Percentiles rank a stretch among this genome's conserved stretches.
phyloP scores from a whole-genome alignment of 306 rosid species.

The Trifolium repens region DNA sequence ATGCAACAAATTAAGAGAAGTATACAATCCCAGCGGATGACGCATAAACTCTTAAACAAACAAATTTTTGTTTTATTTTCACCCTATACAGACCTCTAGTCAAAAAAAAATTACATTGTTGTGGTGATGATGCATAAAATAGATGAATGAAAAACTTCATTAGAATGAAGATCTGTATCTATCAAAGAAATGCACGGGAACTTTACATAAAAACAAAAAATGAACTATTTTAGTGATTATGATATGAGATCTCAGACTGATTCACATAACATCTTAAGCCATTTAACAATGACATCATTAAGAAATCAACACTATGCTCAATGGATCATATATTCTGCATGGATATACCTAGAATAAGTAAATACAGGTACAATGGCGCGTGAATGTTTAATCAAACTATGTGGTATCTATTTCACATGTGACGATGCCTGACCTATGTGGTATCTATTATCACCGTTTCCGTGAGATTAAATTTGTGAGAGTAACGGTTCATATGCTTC shows the following conservation, averaged over 20 bases:
- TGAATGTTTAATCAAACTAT: conserved; percentile 9
- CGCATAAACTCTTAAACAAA: background rate
- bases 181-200: conserved; percentile 23
- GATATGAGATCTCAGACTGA: conserved; percentile 25
- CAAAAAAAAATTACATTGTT: conserved; percentile 14
- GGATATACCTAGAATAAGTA: conserved; percentile 14
- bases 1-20: conserved; percentile 8
- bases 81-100: conserved; percentile 2
- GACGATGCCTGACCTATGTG: background rate
- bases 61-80: conserved; percentile 11
- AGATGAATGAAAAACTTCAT: conserved; percentile 12
- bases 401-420: conserved; percentile 9
- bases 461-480: conserved; percentile 11
- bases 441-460: too few species aligned
- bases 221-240: conserved; percentile 1
- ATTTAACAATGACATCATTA: background rate
- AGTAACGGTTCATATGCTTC: conserved; percentile 12
- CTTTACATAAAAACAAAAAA: background rate
- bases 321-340: conserved; percentile 12
- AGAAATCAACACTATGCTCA: background rate
- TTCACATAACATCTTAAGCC: background rate
- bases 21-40: conserved; percentile 9
- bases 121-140: conserved; percentile 19
- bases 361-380: background rate
- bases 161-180: conserved; percentile 19